Evolutionary conservation across 495 filamentous ascomycete genomes (phyloP).

Genomic region (Antarctomyces pellizariae): DNA sequence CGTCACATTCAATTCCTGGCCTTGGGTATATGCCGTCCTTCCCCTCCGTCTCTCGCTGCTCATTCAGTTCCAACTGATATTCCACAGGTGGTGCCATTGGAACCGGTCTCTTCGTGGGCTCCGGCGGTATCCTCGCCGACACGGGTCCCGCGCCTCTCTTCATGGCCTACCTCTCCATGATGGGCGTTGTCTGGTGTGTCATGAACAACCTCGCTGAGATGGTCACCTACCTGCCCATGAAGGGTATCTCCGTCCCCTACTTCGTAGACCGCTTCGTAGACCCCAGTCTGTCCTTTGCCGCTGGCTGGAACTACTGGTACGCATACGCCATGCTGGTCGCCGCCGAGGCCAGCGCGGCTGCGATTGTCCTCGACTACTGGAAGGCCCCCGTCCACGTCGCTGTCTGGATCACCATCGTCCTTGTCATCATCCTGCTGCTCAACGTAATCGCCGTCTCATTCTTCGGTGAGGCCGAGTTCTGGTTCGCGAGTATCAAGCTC

Average conservation of each 20-base stretch:
- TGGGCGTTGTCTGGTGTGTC: conserved; percentile 23
- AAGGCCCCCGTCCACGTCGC: conserved; percentile 23
- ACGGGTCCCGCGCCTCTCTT: conserved; percentile 24
- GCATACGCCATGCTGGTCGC: conserved; percentile 27
- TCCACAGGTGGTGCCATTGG: conserved; percentile 35
- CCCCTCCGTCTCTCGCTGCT: too few relatives aligned
- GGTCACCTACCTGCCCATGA: conserved; percentile 32
- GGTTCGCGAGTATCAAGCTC: conserved; percentile 32
- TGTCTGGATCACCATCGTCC: conserved; percentile 29
- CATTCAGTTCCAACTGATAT: too few relatives aligned
- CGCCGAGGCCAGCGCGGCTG: conserved; percentile 33
- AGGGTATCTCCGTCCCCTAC: conserved; percentile 25
- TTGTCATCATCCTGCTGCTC: conserved; percentile 27
- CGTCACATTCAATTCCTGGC: conserved; percentile 27
- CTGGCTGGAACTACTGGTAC: conserved; percentile 34
- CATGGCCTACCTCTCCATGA: conserved; percentile 27
- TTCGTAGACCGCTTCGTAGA: conserved; percentile 55
- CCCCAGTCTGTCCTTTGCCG: conserved; percentile 54
- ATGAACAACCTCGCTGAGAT: conserved; percentile 31
- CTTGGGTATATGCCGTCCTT: conserved; percentile 10
- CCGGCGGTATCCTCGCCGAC: conserved; percentile 23
- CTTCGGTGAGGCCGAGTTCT: conserved; percentile 33
- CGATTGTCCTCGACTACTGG: conserved; percentile 36
- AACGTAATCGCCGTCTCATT: conserved; percentile 27
- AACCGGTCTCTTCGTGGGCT: conserved; percentile 46